Evolutionary conservation across 805 yeast genomes (phyloP), one percentile per base, ranked within the genome.

Genomic region (Candida maesae): DNA sequence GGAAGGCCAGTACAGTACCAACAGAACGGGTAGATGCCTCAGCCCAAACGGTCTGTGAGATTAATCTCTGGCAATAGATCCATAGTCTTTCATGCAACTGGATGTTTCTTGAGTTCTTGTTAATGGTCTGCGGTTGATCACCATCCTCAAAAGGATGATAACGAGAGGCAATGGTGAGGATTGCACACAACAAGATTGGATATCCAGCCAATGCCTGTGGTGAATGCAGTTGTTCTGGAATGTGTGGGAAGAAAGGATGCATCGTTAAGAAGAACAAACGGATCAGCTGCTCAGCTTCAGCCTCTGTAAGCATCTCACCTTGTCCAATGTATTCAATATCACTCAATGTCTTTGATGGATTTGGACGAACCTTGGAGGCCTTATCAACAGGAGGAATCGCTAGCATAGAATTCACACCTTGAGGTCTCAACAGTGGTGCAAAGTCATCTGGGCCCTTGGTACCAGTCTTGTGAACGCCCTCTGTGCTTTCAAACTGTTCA

Each of bases 41-140:
- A 1, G 95, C 96, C 96, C 96, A 89, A 5, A 87, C 89, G 0
- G 95, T 81, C 60, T 83, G 86, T 3, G 95, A 84, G 31, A 88
- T 81, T 44, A 87, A 67, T 46, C 81, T 61, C 64, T 87, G 96
- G 44, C 90, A 87, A 55, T 84, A 79, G 19, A 81, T 73, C 97
- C 97, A 89, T 35, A 89, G 63, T 39, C 81, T 71, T 51, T 84
- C 88, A 58, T 89, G 97, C 4, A 85, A 71, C 49, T 76, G 79
- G 16, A 81, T 67, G 53, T 82, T 73, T 38, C 75, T 59, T 5
- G 59, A 54, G 38, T 56, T 46, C 15, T 52, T 49, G n/a, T 60
- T 63, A n/a, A 63, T 64, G 12, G 35, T 25, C 14, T 50, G 55
- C 19, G 48, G 49, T 6, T 49, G 57, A 0, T 63, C 64, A 15